phyloP scores from a whole-genome alignment of 176 grass and related monocot genomes.

The Ensete ventricosum region DNA sequence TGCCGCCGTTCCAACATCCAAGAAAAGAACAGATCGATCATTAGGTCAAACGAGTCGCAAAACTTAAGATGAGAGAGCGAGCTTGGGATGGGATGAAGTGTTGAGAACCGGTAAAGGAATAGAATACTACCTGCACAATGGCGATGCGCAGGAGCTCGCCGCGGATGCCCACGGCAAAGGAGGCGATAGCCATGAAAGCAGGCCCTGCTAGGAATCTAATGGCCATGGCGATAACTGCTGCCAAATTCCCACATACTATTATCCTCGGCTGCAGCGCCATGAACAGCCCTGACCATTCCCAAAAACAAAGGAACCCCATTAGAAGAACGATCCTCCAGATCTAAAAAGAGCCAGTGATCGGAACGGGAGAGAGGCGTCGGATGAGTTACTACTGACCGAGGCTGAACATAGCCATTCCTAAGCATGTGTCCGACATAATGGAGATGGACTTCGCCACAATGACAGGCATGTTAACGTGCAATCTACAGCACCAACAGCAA shows the following conservation, averaged over 20 bases:
- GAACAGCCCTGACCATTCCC: conserved; percentile 54
- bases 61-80: background rate
- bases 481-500: background rate
- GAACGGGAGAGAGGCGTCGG: background rate
- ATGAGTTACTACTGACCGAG: background rate
- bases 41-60: background rate
- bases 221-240: conserved; percentile 75
- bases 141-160: conserved; percentile 81
- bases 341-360: background rate
- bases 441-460: conserved; percentile 2
- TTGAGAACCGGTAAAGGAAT: background rate
- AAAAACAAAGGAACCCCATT: background rate
- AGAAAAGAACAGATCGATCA: background rate
- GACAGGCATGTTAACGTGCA: background rate
- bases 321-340: background rate
- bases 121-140: conserved; percentile 68
- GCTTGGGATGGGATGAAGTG: background rate
- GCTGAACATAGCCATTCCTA: conserved; percentile 6
- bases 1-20: background rate
- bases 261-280: conserved; percentile 96
- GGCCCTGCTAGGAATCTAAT: conserved; percentile 86
- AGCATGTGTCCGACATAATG: background rate
- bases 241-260: conserved; percentile 85
- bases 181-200: conserved; percentile 76
- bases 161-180: conserved; percentile 78